Percentiles rank a stretch among this genome's conserved stretches.
These are phyloP conservation scores for Astrephomene gubernaculifera DNA, from an alignment of 139 green algal species.

Conservation along the genomic window DNA sequence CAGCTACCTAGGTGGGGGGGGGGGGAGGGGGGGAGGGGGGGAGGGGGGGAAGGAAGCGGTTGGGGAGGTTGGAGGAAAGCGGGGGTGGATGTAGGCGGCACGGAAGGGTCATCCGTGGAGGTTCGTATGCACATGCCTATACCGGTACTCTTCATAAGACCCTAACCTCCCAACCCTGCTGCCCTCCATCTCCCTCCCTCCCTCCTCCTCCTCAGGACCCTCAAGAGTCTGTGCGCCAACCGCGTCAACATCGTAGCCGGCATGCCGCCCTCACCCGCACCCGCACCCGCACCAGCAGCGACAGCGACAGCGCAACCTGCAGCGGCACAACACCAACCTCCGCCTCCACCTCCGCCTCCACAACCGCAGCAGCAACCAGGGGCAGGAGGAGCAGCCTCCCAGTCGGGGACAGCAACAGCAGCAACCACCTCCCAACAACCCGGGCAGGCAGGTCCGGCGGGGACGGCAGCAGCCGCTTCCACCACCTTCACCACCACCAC, in stretches of 20 bases:
- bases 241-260: conserved; percentile 26
- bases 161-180: too few relatives aligned
- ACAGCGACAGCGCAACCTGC: neutral
- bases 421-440: too few relatives aligned
- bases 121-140: too few relatives aligned
- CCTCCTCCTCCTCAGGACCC: neutral
- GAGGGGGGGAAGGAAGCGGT: too few relatives aligned
- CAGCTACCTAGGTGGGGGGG: conserved; percentile 2
- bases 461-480: too few relatives aligned
- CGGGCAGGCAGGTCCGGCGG: too few relatives aligned
- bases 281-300: neutral
- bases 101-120: too few relatives aligned
- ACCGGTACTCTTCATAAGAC: too few relatives aligned
- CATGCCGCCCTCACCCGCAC: neutral
- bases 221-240: conserved; percentile 28
- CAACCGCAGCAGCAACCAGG: neutral
- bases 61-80: too few relatives aligned
- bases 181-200: neutral
- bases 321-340: neutral
- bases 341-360: neutral
- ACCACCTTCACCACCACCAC: neutral
- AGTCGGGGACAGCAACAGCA: too few relatives aligned
- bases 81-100: too few relatives aligned
- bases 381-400: too few relatives aligned
- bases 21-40: neutral